phyloP scores from a whole-genome alignment of 768 basidiomycete species.

The Russula sp. region DNA sequence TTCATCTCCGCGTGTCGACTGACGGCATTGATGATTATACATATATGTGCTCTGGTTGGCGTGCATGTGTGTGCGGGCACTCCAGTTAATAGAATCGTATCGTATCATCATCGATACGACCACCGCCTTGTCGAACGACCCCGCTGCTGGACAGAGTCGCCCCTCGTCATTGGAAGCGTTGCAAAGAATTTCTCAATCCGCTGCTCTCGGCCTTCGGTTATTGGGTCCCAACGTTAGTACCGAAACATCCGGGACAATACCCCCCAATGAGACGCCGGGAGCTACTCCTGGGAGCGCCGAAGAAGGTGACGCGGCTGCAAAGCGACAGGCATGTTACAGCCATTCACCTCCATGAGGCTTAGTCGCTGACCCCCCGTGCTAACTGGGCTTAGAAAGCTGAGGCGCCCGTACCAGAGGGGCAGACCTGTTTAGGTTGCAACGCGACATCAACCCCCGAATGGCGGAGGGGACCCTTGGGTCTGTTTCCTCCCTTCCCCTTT shows the following conservation, averaged over 20 bases:
- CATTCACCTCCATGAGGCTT: conserved; percentile 8
- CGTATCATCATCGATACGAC: conserved; percentile 37
- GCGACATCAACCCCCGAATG: conserved; percentile 86
- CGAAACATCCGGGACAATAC: conserved; percentile 17
- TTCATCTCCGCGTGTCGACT: not conserved
- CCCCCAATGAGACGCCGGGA: conserved; percentile 16
- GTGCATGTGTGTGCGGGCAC: not conserved
- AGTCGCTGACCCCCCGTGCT: conserved; percentile 6
- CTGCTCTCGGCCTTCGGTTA: conserved; percentile 35
- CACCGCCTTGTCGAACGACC: conserved; percentile 26
- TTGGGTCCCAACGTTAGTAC: conserved; percentile 35
- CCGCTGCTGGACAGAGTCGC: conserved; percentile 23
- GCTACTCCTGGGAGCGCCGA: conserved; percentile 21
- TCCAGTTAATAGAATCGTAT: conserved; percentile 40
- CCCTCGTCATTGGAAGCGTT: conserved; percentile 27
- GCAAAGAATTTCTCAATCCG: conserved; percentile 42
- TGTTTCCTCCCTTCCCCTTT: conserved; percentile 22
- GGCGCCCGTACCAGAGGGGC: conserved; percentile 46
- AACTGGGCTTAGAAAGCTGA: conserved; percentile 31
- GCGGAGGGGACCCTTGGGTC: conserved; percentile 77
- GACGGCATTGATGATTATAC: not conserved
- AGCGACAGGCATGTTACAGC: conserved; percentile 25
- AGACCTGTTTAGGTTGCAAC: conserved; percentile 73
- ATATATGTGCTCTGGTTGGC: too few species aligned
- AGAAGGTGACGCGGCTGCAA: conserved; percentile 25